These are phyloP conservation scores for Spathaspora arborariae DNA, from an alignment of 805 yeast genomes.

Conservation along the genomic window DNA sequence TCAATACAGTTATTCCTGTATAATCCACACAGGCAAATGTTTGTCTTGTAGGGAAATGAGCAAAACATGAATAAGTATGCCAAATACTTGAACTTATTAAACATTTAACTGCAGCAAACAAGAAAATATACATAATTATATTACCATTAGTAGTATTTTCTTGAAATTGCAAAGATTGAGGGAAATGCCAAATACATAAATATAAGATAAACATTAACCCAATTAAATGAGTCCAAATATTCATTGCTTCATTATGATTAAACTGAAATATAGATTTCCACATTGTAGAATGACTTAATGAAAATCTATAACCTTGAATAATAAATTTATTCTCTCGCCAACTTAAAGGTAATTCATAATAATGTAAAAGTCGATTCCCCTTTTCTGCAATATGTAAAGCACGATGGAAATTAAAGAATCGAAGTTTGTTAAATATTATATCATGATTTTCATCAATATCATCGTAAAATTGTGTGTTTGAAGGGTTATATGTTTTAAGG, in stretches of 20 bases:
- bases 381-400: slow-evolving; percentile 28
- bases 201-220: slow-evolving; percentile 63
- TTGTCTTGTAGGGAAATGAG: slow-evolving; percentile 57
- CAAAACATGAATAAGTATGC: slow-evolving; percentile 88
- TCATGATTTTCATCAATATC: slow-evolving; percentile 16
- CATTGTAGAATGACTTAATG: slow-evolving; percentile 57
- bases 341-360: slow-evolving; percentile 83
- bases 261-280: slow-evolving; percentile 52
- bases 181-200: slow-evolving; percentile 58
- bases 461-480: slow-evolving; percentile 20
- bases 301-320: slow-evolving; percentile 80
- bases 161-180: slow-evolving; percentile 49
- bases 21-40: slow-evolving; percentile 92
- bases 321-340: slow-evolving; percentile 93
- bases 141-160: slow-evolving; percentile 41
- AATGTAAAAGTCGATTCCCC: slow-evolving; percentile 55
- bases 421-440: slow-evolving; percentile 29
- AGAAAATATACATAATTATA: slow-evolving; percentile 56
- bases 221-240: slow-evolving; percentile 87
- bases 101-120: slow-evolving; percentile 73
- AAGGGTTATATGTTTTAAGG: slow-evolving; percentile 30
- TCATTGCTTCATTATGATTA: slow-evolving; percentile 83
- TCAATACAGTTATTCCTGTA: slow-evolving; percentile 87
- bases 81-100: slow-evolving; percentile 75
- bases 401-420: slow-evolving; percentile 37